Conservation (phyloP, 805 yeast species). For the Schizosaccharomyces octosporus region DNA sequence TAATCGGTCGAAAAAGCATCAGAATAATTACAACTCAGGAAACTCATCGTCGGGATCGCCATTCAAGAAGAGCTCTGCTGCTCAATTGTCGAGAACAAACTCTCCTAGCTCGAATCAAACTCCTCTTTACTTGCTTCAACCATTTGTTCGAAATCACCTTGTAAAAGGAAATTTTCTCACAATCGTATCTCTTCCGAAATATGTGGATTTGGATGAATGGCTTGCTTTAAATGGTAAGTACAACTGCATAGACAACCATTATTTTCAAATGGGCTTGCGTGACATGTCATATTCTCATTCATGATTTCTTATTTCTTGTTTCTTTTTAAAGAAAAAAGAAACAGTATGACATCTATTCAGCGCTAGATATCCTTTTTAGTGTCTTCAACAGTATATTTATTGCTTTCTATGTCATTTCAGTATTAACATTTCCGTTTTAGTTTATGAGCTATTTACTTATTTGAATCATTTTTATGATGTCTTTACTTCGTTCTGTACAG, state of each 20-base stretch:
- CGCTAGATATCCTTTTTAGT: not conserved
- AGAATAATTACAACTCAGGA: not conserved
- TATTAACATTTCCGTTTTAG: slow-evolving; percentile 8
- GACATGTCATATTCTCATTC: too few relatives aligned
- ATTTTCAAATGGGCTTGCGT: too few relatives aligned
- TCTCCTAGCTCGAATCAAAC: slow-evolving; percentile 6
- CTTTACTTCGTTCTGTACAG: slow-evolving; percentile 74
- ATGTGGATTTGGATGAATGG: slow-evolving; percentile 91
- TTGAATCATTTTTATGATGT: slow-evolving; percentile 73
- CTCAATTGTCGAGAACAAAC: not conserved
- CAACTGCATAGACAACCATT: too few relatives aligned
- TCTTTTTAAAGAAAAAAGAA: not conserved
- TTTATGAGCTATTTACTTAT: slow-evolving; percentile 70
- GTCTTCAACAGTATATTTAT: not conserved
- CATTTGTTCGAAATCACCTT: slow-evolving; percentile 75
- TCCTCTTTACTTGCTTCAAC: slow-evolving; percentile 69
- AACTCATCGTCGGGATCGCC: not conserved
- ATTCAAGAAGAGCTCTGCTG: not conserved
- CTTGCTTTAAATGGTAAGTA: slow-evolving; percentile 41
- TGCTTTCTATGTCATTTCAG: not conserved
- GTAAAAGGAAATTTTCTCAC: slow-evolving; percentile 94
- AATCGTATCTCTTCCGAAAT: slow-evolving; percentile 80
- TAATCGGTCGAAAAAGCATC: not conserved
- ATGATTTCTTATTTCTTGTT: not conserved
- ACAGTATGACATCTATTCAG: not conserved